A percentile compares a stretch with the other conserved stretches of the same genome.
Evolutionary conservation across 805 yeast genomes (phyloP).

Genomic region (Nakazawaea ishiwadae): DNA sequence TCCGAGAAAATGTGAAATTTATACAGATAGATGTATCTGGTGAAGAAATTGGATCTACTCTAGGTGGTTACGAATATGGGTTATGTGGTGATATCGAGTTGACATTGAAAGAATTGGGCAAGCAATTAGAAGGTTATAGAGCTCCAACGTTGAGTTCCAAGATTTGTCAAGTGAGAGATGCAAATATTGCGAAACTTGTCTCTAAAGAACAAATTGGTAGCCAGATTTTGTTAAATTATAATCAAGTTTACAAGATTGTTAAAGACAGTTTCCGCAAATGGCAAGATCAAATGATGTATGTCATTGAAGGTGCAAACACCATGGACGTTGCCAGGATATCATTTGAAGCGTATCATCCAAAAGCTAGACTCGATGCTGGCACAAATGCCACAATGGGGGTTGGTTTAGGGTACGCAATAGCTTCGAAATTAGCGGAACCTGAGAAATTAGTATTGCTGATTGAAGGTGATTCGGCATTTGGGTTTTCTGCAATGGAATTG

Average conservation of each 20-base stretch:
- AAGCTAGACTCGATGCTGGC: constrained; percentile 63
- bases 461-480: constrained; percentile 77
- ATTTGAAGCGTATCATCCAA: constrained; percentile 48
- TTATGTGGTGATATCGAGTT: constrained; percentile 52
- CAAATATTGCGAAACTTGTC: constrained; percentile 28
- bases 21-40: constrained; percentile 53
- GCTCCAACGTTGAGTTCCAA: constrained; percentile 26
- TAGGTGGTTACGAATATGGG: constrained; percentile 31
- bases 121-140: constrained; percentile 22
- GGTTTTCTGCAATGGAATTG: constrained; percentile 68
- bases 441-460: constrained; percentile 47
- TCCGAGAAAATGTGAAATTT: constrained; percentile 37
- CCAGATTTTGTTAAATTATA: constrained; percentile 36
- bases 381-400: constrained; percentile 79
- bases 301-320: constrained; percentile 74
- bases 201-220: constrained; percentile 25
- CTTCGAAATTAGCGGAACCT: constrained; percentile 46
- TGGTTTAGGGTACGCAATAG: constrained; percentile 66
- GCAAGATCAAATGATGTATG: constrained; percentile 33
- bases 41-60: constrained; percentile 44
- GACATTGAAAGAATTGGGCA: constrained; percentile 32
- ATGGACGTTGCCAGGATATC: constrained; percentile 68
- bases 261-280: constrained; percentile 31
- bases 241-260: constrained; percentile 47
- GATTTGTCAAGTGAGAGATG: constrained; percentile 23